Evolutionary conservation across 2,329 filamentous ascomycete species (phyloP).

Genomic region (Aspergillus jensenii): DNA sequence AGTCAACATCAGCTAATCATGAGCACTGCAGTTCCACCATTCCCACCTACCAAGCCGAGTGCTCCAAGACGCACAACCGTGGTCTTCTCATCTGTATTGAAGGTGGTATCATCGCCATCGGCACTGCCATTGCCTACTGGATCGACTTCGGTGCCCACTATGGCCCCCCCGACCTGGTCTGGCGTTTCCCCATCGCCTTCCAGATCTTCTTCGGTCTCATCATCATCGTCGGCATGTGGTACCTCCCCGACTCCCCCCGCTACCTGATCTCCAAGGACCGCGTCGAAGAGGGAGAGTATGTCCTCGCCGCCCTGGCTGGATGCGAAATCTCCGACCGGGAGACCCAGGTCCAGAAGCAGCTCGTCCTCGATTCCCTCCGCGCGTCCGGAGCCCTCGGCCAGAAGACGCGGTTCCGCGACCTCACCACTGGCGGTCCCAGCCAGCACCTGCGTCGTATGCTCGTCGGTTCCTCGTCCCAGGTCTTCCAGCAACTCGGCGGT

Average conservation of each 20-base stretch:
- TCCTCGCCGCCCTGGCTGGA: slow-evolving; percentile 52
- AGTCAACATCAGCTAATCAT: background rate
- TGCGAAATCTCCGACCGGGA: slow-evolving; percentile 54
- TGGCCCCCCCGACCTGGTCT: slow-evolving; percentile 37
- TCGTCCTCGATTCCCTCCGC: slow-evolving; percentile 68
- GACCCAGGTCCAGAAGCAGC: slow-evolving; percentile 60
- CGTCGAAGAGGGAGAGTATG: slow-evolving; percentile 48
- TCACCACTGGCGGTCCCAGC: slow-evolving; percentile 38
- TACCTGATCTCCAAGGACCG: slow-evolving; percentile 48
- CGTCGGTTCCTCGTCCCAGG: slow-evolving; percentile 40
- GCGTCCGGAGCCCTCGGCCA: slow-evolving; percentile 58
- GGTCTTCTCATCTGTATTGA: slow-evolving; percentile 63
- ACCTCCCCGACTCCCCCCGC: slow-evolving; percentile 47
- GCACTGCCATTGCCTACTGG: slow-evolving; percentile 54
- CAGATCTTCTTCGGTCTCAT: slow-evolving; percentile 52
- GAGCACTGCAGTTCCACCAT: slow-evolving; percentile 41
- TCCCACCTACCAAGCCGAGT: slow-evolving; percentile 56
- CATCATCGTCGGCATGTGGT: slow-evolving; percentile 44
- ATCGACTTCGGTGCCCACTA: slow-evolving; percentile 49
- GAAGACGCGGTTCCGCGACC: slow-evolving; percentile 47
- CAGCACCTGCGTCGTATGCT: slow-evolving; percentile 43
- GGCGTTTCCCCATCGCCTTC: slow-evolving; percentile 57
- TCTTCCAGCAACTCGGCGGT: slow-evolving; percentile 51
- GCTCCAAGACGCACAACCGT: slow-evolving; percentile 56
- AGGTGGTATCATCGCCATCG: slow-evolving; percentile 53